phyloP scores from a whole-genome alignment of 2,329 filamentous ascomycete genomes.

The Fusarium gaditjirri region DNA sequence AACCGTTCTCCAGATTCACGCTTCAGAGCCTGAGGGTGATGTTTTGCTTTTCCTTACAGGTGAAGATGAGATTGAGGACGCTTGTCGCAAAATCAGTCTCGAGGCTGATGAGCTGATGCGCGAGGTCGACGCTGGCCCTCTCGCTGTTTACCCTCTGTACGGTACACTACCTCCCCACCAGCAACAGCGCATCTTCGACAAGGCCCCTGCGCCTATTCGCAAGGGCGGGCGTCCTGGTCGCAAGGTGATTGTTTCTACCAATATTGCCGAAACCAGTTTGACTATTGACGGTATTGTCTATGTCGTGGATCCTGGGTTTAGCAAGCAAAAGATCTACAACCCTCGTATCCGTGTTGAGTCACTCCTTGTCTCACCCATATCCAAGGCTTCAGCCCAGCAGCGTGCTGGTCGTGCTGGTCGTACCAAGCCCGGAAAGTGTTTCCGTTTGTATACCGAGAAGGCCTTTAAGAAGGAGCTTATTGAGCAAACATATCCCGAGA shows the following conservation, averaged over 20 bases:
- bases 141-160: conserved; percentile 93
- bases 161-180: conserved; percentile 91
- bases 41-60: conserved; percentile 95
- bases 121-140: conserved; percentile 89
- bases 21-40: conserved; percentile 90
- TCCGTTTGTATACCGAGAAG: conserved; percentile 92
- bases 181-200: conserved; percentile 95
- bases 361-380: conserved; percentile 95
- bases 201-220: conserved; percentile 77
- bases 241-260: conserved; percentile 94
- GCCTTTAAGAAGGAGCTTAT: conserved; percentile 99
- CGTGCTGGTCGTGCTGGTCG: conserved; percentile 98
- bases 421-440: conserved; percentile 98
- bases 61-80: conserved; percentile 98
- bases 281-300: conserved; percentile 99
- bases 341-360: conserved; percentile 96
- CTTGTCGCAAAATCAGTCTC: conserved; percentile 87
- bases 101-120: conserved; percentile 92
- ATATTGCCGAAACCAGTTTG: conserved; percentile 96
- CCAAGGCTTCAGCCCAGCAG: conserved; percentile 96
- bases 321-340: conserved; percentile 99
- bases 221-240: conserved; percentile 87
- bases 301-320: conserved; percentile 98
- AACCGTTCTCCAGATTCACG: conserved; percentile 96
- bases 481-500: conserved; percentile 96